phyloP scores from a whole-genome alignment of 169 alveolate species.

The Amoebophrya sp. region DNA sequence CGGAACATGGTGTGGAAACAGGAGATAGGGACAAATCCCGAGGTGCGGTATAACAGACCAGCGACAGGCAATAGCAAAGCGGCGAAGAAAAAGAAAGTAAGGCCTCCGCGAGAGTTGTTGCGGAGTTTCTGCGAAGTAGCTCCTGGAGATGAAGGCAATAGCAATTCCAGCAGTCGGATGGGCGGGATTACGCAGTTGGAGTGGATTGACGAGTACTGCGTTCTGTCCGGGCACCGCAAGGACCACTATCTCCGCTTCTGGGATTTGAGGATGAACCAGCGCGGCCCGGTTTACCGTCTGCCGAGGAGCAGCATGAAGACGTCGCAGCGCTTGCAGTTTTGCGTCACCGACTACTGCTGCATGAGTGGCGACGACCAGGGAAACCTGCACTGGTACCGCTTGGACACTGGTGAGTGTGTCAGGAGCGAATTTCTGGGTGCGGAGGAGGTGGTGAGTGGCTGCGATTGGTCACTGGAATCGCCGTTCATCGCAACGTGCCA shows the following conservation, averaged over 20 bases:
- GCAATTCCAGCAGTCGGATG: neutral
- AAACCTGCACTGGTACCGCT: neutral
- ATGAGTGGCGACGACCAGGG: neutral
- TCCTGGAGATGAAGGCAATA: too few relatives aligned
- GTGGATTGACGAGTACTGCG: neutral
- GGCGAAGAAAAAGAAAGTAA: too few relatives aligned
- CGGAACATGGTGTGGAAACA: too few relatives aligned
- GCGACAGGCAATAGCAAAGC: too few relatives aligned
- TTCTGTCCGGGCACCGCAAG: neutral
- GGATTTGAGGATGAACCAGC: neutral
- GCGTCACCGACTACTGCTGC: neutral
- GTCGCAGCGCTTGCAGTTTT: neutral
- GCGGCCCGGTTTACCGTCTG: neutral
- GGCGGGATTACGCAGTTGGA: conserved; percentile 2
- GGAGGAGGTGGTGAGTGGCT: neutral
- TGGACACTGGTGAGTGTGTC: neutral
- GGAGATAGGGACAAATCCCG: too few relatives aligned
- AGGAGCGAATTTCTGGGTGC: neutral
- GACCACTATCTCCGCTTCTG: neutral
- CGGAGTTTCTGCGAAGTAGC: too few relatives aligned
- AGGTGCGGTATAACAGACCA: too few relatives aligned
- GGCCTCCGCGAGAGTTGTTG: too few relatives aligned
- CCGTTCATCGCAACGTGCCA: neutral
- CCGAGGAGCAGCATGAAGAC: neutral
- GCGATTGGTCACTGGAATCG: neutral